Evolutionary conservation across 768 basidiomycete genomes (phyloP).

Genomic region (Infundibulicybe gibba): DNA sequence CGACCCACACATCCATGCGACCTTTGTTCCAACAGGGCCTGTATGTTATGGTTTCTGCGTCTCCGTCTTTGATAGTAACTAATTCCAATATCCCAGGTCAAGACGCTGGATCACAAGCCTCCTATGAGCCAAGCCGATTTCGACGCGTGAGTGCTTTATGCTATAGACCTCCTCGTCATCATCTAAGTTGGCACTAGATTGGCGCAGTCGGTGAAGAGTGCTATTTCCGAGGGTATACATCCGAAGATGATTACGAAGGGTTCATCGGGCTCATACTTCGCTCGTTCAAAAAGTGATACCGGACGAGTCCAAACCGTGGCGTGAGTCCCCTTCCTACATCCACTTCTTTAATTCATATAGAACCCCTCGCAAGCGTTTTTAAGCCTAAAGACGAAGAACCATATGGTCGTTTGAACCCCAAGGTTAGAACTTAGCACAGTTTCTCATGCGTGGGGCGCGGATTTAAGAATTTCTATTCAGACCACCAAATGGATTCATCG

Average conservation of each 20-base stretch:
- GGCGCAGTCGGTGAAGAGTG: conserved; percentile 60
- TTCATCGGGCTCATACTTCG: conserved; percentile 89
- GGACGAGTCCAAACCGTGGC: conserved; percentile 77
- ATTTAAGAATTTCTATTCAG: conserved; percentile 27
- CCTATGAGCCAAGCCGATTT: conserved; percentile 76
- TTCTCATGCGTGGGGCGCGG: too few species aligned
- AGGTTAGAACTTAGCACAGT: conserved; percentile 42
- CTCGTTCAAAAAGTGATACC: conserved; percentile 68
- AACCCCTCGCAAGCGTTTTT: conserved; percentile 56
- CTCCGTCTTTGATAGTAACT: conserved; percentile 3
- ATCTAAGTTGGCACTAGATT: conserved; percentile 34
- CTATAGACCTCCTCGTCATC: conserved; percentile 2
- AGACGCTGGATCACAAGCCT: conserved; percentile 77
- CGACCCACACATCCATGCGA: conserved; percentile 51
- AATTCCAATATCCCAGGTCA: conserved; percentile 39
- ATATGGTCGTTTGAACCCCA: conserved; percentile 85
- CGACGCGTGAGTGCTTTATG: conserved; percentile 45
- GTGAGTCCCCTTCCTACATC: conserved; percentile 37
- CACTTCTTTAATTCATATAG: too few species aligned
- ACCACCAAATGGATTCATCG: conserved; percentile 90
- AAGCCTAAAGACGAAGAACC: conserved; percentile 93
- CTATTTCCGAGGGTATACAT: conserved; percentile 76
- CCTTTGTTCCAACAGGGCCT: conserved; percentile 25
- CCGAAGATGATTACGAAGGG: conserved; percentile 91
- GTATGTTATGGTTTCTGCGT: conserved; percentile 25